phyloP scores from a whole-genome alignment of 1,284 basidiomycete genomes.

The Schizophyllum commune region DNA sequence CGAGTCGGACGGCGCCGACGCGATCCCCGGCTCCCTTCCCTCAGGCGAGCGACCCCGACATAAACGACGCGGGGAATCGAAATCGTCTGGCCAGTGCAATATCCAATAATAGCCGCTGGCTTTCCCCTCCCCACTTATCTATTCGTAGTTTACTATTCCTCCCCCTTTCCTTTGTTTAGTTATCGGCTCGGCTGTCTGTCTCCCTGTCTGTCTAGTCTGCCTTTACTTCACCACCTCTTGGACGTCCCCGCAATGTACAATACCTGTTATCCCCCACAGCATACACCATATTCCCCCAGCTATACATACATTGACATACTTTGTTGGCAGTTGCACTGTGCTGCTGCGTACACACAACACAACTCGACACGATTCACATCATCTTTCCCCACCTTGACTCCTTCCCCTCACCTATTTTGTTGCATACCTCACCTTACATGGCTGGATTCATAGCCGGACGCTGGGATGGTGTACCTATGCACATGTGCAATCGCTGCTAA shows the following conservation, averaged over 20 bases:
- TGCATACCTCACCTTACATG: background rate
- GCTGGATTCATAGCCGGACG: background rate
- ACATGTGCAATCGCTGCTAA: background rate
- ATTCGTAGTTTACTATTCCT: background rate
- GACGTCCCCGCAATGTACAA: background rate
- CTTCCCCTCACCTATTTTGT: background rate
- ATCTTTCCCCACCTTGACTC: background rate
- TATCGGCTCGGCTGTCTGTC: too few species aligned
- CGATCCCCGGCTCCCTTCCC: background rate
- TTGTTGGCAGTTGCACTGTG: too few species aligned
- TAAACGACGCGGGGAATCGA: background rate
- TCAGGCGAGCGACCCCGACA: background rate
- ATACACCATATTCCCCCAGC: background rate
- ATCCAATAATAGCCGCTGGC: background rate
- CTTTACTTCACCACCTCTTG: background rate
- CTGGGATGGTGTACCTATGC: background rate
- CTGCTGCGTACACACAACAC: background rate
- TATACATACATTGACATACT: background rate
- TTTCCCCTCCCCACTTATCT: background rate
- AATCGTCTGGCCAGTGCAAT: background rate
- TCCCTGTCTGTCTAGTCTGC: too few species aligned
- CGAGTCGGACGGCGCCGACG: background rate
- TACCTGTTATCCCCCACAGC: background rate
- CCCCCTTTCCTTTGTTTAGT: background rate
- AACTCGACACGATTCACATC: background rate